Base-by-base conservation (phyloP, 768 basidiomycete genomes). In the Suillus luteus region DNA sequence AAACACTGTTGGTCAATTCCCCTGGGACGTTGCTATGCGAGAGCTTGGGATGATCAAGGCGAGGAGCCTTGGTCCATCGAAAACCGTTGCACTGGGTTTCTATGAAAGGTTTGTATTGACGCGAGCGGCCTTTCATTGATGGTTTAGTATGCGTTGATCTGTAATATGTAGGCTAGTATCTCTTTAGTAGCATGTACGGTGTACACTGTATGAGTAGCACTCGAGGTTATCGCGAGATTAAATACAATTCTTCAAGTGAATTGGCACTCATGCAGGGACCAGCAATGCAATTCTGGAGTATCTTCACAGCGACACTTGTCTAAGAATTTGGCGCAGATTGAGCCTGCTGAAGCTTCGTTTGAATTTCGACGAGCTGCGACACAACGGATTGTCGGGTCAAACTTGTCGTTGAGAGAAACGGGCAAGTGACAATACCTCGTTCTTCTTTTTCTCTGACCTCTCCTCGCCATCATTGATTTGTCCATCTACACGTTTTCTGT, bases 391-490 rank as follows among this genome's bases (percentile, higher is more conserved):
- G 51, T 52, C 17, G 27, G 62, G 33, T 67, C 57, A 68, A 55
- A 65, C 59, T 52, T 40, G 10, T 57, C 48, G 27, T 38, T 41
- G n/a, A 43, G 35, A 24, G 40, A 14, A 15, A 12, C 54, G 15
- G 22, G 17, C 48, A 35, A 41, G 48, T 9, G 33, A 60, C 71
- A 61, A 7, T 65, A 92, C 96, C 85, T 97, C 93, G 43, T 78
- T 70, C 78, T 91, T 95, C 79, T 92, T 94, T 72, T 86, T 88
- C 68, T 95, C 93, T 61, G 88, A 82, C 69, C 88, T 91, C 37
- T 82, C 81, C 67, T 89, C 86, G 31, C 90, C 78, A 4, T 96
- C 93, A 71, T 92, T 89, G 54, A 98, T 80, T 73, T 93, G 92
- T 9, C 70, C 74, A 75, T 97, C 96, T 1, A 94, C 86, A 27